These are phyloP conservation scores for Fusarium sacchari DNA, from an alignment of 2,329 filamentous ascomycete species.

Conservation along the genomic window DNA sequence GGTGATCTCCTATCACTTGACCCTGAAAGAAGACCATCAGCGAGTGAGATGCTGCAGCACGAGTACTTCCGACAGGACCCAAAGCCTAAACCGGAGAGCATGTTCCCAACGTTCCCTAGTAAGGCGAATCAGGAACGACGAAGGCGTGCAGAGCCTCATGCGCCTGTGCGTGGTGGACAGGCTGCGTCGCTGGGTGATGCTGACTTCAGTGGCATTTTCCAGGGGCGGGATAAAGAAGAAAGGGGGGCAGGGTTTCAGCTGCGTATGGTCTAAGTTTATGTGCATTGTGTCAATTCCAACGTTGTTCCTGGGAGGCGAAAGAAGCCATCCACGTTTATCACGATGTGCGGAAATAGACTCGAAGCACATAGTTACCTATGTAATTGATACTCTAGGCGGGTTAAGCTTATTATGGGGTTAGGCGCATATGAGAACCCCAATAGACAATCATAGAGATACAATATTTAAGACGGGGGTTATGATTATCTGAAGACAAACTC, in stretches of 20 bases:
- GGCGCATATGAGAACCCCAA: not conserved
- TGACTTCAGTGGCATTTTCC: slow-evolving; percentile 79
- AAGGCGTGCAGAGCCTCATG: slow-evolving; percentile 77
- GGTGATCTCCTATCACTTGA: slow-evolving; percentile 77
- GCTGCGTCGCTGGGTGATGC: slow-evolving; percentile 64
- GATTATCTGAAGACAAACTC: slow-evolving; percentile 5
- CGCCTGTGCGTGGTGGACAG: slow-evolving; percentile 77
- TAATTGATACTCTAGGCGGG: not conserved
- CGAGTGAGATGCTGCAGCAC: slow-evolving; percentile 79
- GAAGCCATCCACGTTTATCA: not conserved
- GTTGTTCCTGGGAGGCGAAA: not conserved
- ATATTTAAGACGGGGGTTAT: not conserved
- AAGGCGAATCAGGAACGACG: slow-evolving; percentile 92
- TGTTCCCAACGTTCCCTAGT: slow-evolving; percentile 97
- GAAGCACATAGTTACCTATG: not conserved
- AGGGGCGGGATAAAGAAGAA: slow-evolving; percentile 71
- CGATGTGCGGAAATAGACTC: not conserved
- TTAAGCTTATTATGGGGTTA: not conserved
- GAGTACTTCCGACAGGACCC: slow-evolving; percentile 91
- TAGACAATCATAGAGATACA: not conserved
- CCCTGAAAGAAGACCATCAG: slow-evolving; percentile 75
- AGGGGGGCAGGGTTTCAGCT: slow-evolving; percentile 73
- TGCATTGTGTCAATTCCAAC: not conserved
- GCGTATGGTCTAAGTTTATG: slow-evolving; percentile 60
- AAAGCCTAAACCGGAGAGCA: slow-evolving; percentile 85